A percentile compares a stretch with the other conserved stretches of the same genome.
phyloP scores from a whole-genome alignment of 208 protist genomes.

The Trypanosoma cruzi region DNA sequence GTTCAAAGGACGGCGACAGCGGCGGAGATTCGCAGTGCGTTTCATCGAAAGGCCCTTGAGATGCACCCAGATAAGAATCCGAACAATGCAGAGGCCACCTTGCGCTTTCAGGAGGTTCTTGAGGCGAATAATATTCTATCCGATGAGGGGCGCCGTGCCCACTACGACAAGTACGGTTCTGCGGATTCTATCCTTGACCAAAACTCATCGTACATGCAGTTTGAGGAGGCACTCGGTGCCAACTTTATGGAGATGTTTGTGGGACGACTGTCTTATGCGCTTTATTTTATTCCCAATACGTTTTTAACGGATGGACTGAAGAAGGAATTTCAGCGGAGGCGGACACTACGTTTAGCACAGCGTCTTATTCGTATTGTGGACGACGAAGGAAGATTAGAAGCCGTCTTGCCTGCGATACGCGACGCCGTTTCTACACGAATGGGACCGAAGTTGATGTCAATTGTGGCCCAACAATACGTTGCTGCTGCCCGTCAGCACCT shows the following conservation, averaged over 20 bases:
- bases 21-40: slow-evolving; percentile 61
- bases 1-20: slow-evolving; percentile 43
- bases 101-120: slow-evolving; percentile 57
- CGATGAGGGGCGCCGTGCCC: slow-evolving; percentile 39
- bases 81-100: slow-evolving; percentile 38
- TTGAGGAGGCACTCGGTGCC: slow-evolving; percentile 47
- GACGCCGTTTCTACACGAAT: slow-evolving; percentile 55
- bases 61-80: slow-evolving; percentile 82
- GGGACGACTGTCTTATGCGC: slow-evolving; percentile 22
- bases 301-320: slow-evolving; percentile 33
- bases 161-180: slow-evolving; percentile 59
- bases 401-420: slow-evolving; percentile 20
- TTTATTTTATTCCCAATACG: slow-evolving; percentile 28
- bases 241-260: slow-evolving; percentile 54
- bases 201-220: slow-evolving; percentile 8
- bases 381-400: slow-evolving; percentile 22
- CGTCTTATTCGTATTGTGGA: slow-evolving; percentile 45
- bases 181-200: slow-evolving; percentile 9
- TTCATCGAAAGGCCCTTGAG: slow-evolving; percentile 50
- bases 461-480: slow-evolving; percentile 59
- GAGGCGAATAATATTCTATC: slow-evolving; percentile 74
- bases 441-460: slow-evolving; percentile 40
- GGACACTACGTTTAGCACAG: slow-evolving; percentile 50
- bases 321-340: slow-evolving; percentile 36
- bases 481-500: slow-evolving; percentile 46